These are phyloP conservation scores for Trichophyton verrucosum DNA, from an alignment of 2,329 filamentous ascomycete genomes.

Conservation along the genomic window DNA sequence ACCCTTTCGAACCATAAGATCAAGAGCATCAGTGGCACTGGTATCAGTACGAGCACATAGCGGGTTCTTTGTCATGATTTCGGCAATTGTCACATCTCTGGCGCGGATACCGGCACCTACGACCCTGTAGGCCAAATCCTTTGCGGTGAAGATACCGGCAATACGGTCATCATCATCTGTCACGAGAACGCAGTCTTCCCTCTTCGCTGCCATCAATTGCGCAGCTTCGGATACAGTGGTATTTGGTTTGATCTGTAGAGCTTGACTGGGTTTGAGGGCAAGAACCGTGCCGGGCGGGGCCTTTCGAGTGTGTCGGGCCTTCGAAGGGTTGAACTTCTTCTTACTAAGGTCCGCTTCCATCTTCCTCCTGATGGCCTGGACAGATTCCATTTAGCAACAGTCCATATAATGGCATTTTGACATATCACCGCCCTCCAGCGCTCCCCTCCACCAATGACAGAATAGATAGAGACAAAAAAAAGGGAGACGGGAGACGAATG, in stretches of 20 bases:
- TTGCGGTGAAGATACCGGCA: constrained; percentile 96
- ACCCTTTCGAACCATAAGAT: constrained; percentile 96
- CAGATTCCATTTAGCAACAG: constrained; percentile 15
- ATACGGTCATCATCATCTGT: constrained; percentile 97
- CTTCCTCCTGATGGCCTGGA: constrained; percentile 85
- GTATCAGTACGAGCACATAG: constrained; percentile 95
- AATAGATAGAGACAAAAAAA: neutral
- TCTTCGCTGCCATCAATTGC: constrained; percentile 96
- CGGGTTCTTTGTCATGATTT: constrained; percentile 99
- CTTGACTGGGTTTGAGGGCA: constrained; percentile 85
- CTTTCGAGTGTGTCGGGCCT: constrained; percentile 77
- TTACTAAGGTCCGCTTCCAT: constrained; percentile 96
- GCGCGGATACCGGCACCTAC: constrained; percentile 85
- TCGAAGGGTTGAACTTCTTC: constrained; percentile 69
- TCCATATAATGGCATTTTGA: constrained; percentile 2
- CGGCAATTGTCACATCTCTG: constrained; percentile 78
- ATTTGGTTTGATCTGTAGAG: constrained; percentile 90
- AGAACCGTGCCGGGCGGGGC: constrained; percentile 93
- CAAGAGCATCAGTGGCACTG: constrained; percentile 90
- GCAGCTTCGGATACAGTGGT: constrained; percentile 93
- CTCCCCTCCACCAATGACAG: neutral
- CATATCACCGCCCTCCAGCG: neutral
- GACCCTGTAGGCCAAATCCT: constrained; percentile 94
- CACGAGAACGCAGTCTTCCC: constrained; percentile 93
- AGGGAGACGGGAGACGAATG: neutral